These are phyloP conservation scores for Podospora comata DNA, from an alignment of 495 filamentous ascomycete genomes.

Conservation along the genomic window DNA sequence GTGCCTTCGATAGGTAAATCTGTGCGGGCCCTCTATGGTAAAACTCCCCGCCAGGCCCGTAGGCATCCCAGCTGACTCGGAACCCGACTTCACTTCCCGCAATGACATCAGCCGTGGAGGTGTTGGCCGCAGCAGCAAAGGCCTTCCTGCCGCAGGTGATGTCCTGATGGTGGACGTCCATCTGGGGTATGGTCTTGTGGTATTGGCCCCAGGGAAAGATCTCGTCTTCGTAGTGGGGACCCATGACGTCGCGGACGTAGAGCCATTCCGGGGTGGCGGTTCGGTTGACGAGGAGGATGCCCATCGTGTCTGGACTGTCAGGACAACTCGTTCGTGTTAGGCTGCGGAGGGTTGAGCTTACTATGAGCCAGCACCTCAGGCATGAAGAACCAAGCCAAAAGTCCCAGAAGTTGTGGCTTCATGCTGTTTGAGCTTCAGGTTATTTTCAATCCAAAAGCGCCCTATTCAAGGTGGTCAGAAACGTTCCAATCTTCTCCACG, in stretches of 20 bases:
- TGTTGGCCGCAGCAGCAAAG: conserved; percentile 14
- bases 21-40: conserved; percentile 22
- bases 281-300: conserved; percentile 40
- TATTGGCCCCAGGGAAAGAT: conserved; percentile 6
- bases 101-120: conserved; percentile 22
- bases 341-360: not conserved
- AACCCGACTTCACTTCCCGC: conserved; percentile 24
- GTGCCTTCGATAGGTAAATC: conserved; percentile 25
- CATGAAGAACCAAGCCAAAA: not conserved
- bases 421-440: not conserved
- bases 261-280: conserved; percentile 31
- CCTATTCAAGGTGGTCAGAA: not conserved
- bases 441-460: not conserved
- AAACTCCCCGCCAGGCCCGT: conserved; percentile 5
- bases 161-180: conserved; percentile 11
- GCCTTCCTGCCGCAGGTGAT: conserved; percentile 22
- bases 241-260: conserved; percentile 21
- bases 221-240: not conserved
- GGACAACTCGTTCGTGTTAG: not conserved
- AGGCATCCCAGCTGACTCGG: conserved; percentile 16
- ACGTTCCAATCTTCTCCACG: no score
- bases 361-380: not conserved
- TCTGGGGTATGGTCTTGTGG: conserved; percentile 12
- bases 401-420: not conserved
- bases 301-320: conserved; percentile 11